Conservation (phyloP, 2,329 filamentous ascomycete genomes). For the Venturia oleaginea region DNA sequence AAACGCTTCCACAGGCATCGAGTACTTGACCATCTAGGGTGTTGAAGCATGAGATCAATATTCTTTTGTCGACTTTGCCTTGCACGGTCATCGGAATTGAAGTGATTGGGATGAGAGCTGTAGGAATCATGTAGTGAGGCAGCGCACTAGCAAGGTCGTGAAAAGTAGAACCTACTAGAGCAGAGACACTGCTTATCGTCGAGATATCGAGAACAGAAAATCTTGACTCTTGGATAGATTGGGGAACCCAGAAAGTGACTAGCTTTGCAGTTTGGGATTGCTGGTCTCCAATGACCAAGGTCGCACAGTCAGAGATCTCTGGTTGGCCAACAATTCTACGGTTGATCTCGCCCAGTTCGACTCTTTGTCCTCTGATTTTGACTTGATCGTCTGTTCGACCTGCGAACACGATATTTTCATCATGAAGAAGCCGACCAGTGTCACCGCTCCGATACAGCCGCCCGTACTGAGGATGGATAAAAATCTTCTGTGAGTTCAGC, state of each 20-base stretch:
- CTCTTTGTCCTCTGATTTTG: conserved; percentile 70
- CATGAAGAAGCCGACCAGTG: conserved; percentile 65
- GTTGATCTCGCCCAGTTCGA: conserved; percentile 72
- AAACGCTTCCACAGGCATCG: conserved; percentile 27
- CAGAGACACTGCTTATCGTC: conserved; percentile 22
- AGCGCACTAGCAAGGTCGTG: conserved; percentile 48
- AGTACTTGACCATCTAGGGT: conserved; percentile 39
- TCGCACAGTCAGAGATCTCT: conserved; percentile 49
- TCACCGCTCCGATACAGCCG: conserved; percentile 77
- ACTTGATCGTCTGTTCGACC: conserved; percentile 72
- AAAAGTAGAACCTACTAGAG: conserved; percentile 16
- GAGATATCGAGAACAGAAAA: conserved; percentile 25
- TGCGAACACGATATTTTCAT: conserved; percentile 64
- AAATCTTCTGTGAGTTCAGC: conserved; percentile 57
- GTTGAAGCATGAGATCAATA: conserved; percentile 42
- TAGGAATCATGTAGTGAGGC: conserved; percentile 72
- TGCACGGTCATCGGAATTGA: conserved; percentile 62
- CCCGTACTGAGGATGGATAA: conserved; percentile 59
- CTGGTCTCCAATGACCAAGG: background rate
- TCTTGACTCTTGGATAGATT: conserved; percentile 20
- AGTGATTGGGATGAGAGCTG: conserved; percentile 60
- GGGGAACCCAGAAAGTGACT: conserved; percentile 59
- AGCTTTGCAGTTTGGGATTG: conserved; percentile 28
- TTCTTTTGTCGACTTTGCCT: conserved; percentile 60
- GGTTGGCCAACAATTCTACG: conserved; percentile 46